Evolutionary conservation across 805 yeast genomes (phyloP), one percentile per base, ranked within the genome.

Genomic region (Torulaspora indica): DNA sequence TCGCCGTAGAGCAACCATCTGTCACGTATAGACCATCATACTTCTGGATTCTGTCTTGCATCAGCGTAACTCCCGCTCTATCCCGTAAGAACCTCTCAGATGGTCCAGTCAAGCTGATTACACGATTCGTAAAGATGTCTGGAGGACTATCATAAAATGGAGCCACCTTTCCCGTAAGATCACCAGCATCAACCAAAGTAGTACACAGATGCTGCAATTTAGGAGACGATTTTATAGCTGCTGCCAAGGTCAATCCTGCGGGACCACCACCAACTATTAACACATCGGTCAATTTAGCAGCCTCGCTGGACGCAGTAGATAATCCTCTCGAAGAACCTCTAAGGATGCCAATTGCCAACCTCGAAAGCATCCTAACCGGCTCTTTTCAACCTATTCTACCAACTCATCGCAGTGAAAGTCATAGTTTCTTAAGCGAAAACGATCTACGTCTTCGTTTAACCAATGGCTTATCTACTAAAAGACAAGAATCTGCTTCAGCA

Each of bases 251-350:
- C 45, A 93, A 68, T 0, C 98, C 98, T 1, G 98, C 98, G 1
- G 98, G 96, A 0, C 98, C 98, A 6, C 95, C 98, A 29, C 98
- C 98, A 29, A 93, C 85, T 42, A 93, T 85, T 6, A 87, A 81
- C 15, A 93, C 77, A 64, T 91, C 97, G 23, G 75, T 68, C 23
- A 58, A 43, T 43, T 66, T 64, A 5, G 60, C 58, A 5, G 43
- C 23, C 9, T 30, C 31, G 13, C 27, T 32, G 6, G 51, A 30
- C 5, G 38, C 37, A 17, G 53, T 51, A 3, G 59, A 57, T 30
- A 56, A 33, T 3, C 40, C 34, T 27, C 58, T 55, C 8, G 46
- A 30, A 36, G 36, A 9, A 17, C 8, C 14, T 13, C 15, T 34
- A 10, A 23, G 25, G 5, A 35, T 17, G 22, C 25, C 32, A 15